A percentile compares a stretch with the other conserved stretches of the same genome.
phyloP scores from a whole-genome alignment of 176 grass and related monocot genomes.

The Rhynchospora tenuis region DNA sequence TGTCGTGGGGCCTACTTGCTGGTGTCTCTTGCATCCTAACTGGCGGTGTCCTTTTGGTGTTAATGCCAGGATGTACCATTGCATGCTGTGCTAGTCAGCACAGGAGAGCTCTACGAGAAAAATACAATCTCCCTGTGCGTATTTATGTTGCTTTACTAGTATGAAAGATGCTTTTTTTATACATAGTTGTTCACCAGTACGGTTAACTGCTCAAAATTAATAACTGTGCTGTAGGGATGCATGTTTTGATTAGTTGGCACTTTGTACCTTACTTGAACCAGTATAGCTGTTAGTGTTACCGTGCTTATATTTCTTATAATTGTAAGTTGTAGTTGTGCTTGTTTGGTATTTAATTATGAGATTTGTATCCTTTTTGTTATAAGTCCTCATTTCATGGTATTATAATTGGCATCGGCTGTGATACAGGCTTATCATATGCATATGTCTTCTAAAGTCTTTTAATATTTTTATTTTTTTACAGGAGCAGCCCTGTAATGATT shows the following conservation, averaged over 20 bases:
- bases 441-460: not conserved
- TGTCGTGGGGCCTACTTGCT: conserved; percentile 80
- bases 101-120: conserved; percentile 52
- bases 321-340: not conserved
- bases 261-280: not conserved
- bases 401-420: not conserved
- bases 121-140: conserved; percentile 71
- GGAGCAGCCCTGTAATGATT: conserved; percentile 81
- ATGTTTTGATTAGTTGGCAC: not conserved
- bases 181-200: not conserved
- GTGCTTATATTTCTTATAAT: not conserved
- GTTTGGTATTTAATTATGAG: not conserved
- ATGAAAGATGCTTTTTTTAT: not conserved
- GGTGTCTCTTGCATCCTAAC: conserved; percentile 78
- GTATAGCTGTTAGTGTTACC: not conserved
- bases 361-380: not conserved
- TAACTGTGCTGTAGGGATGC: not conserved
- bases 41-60: conserved; percentile 54
- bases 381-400: not conserved
- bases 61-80: conserved; percentile 69
- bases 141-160: conserved; percentile 10
- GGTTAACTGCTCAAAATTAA: not conserved
- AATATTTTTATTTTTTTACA: conserved; percentile 29
- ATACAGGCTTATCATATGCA: not conserved
- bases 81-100: conserved; percentile 87